Base-by-base conservation (phyloP, 441 rosid genomes). In the Lepidium campestre region DNA sequence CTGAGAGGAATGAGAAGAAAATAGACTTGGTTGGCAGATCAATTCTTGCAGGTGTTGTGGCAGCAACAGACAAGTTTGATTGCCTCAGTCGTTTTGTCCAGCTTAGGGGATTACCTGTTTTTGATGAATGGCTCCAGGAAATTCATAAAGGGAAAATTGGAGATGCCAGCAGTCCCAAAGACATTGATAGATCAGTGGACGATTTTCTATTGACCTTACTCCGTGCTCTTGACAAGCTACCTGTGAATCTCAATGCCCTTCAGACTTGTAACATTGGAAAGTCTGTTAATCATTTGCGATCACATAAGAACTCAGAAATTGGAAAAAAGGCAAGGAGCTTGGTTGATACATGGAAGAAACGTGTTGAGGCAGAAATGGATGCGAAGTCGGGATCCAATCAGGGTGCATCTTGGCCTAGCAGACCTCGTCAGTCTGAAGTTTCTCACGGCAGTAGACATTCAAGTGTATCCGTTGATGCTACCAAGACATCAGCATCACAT, bases 91-190 rank as follows among this genome's bases (percentile, higher is more conserved):
- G 67, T 48, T 94, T 94, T 79, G 96, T 94, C 66, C 96, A 87
- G 80, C 92, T 84, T 6, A 88, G 70, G 81, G 99, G 99, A 39
- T 81, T 91, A 68, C 86, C 89, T 37, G 89, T 89, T 8, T 82
- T 91, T 77, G 99, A 94, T 78, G 98, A 86, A 50, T 94, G 99
- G 99, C 89, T 94, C n/a, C 99, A 94, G 72, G 98, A 94, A 74
- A 84, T 90, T 61, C 98, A 90, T 44, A 91, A 83, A 74, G 99
- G 98, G 69, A 94, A 91, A 78, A 68, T 76, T 60, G 94, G 95
- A 40, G 91, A 87, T 79, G 85, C 75, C 68, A 22, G 57, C 42
- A 71, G 89, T 69, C 75, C 73, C 41, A 71, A 63, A 54, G 69
- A 71, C 27, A 31, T 2, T 27, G 68, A 48, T 36, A 71, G 70